Evolutionary conservation across 1,139 yeast genomes (phyloP), one percentile per base, ranked within the genome.

Genomic region (Protomyces lactucae-debilis): DNA sequence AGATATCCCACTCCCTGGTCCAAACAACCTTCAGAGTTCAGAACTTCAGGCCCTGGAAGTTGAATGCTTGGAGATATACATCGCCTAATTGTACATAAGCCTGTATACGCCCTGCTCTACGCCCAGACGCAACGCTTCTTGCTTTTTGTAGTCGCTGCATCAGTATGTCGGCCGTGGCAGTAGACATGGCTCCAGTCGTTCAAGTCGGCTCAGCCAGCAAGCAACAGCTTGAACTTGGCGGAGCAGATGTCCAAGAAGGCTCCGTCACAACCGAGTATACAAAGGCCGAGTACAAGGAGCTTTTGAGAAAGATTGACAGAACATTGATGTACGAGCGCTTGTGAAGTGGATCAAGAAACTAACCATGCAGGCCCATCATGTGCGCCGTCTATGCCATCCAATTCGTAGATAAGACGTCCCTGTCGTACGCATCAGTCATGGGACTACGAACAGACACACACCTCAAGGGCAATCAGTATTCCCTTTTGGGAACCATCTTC

Each of bases 321-420:
- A 78, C 73, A 66, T 71, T 85, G 68, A 60, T 60, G 59, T 32
- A 25, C 32, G 32, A 28, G 5, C 32, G 32, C 8, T 1, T 4
- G 8, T 5, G 8, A 28, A 5, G 32, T 28, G 32, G 1, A 28
- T 6, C 8, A 3, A 28, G 32, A 18, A 18, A 28, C 32, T 28
- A 3, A 28, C 32, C 32, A 28, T 14, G 23, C 35, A 73, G 85
- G 69, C 89, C 90, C 0, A 67, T 84, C 55, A 77, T 85, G 76
- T 79, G 85, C 70, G 68, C 81, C 14, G 73, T 84, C 43, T 84
- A 84, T 71, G 79, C 84, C 21, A 76, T 81, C 61, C 88, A 85
- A 70, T 84, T 81, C 67, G 81, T 86, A 83, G 92, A 86, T 73
- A 86, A 86, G 71, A 76, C 81, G 18, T 77, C 87, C 4, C 80